A percentile compares a stretch with the other conserved stretches of the same genome.
Conservation (phyloP, 2,329 filamentous ascomycete species). For the Fusarium veterinarium region DNA sequence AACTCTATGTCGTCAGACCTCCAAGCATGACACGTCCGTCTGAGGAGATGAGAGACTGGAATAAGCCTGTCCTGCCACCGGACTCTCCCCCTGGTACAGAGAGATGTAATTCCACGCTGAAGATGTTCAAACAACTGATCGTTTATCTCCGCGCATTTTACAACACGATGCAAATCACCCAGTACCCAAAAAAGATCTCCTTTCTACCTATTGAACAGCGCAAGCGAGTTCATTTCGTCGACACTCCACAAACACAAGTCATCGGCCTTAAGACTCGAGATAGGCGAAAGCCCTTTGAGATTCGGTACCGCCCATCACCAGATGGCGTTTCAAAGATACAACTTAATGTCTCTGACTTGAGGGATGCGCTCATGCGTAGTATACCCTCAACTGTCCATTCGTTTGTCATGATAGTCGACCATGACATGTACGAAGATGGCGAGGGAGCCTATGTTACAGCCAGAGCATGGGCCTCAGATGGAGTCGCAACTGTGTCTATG, state of each 20-base stretch:
- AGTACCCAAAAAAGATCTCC: constrained; percentile 9
- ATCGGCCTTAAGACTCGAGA: constrained; percentile 58
- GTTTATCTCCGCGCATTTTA: constrained; percentile 61
- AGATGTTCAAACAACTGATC: constrained; percentile 46
- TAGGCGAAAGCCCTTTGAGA: constrained; percentile 54
- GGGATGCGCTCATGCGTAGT: constrained; percentile 65
- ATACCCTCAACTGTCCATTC: constrained; percentile 70
- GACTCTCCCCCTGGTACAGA: constrained; percentile 2
- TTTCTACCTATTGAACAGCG: neutral
- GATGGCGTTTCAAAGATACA: constrained; percentile 62
- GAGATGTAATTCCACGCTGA: constrained; percentile 31
- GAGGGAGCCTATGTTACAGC: constrained; percentile 74
- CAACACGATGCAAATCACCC: constrained; percentile 62
- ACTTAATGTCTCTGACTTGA: constrained; percentile 69
- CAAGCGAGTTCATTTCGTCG: neutral
- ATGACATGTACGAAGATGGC: constrained; percentile 75
- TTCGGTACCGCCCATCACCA: constrained; percentile 61
- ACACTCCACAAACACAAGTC: constrained; percentile 38
- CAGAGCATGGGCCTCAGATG: constrained; percentile 71
- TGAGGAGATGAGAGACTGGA: constrained; percentile 57
- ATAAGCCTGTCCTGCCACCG: constrained; percentile 40
- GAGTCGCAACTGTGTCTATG: constrained; percentile 70
- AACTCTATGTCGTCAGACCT: constrained; percentile 64
- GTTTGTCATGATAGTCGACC: constrained; percentile 65
- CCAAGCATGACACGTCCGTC: constrained; percentile 55